Base-by-base conservation (phyloP, 805 yeast species). In the Pichia gijzeniarum region DNA sequence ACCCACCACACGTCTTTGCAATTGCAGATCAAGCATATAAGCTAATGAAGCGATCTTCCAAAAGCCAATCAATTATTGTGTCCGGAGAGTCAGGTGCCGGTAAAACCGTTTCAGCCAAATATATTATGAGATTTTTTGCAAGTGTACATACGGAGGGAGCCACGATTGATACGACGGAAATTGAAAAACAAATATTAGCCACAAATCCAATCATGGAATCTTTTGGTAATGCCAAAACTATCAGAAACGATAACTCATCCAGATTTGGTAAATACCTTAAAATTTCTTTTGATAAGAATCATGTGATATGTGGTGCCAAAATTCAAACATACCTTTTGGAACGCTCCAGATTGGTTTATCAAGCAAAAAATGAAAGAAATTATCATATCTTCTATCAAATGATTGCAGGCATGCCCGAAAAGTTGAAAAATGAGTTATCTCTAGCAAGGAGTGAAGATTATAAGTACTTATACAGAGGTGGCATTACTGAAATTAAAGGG, bases 71-170 rank as follows among this genome's bases (percentile, higher is more conserved):
- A 1, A 90, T 91, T 48, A 96, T 91, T 13, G 98, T 91, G n/a
- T 80, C 90, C 54, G 99, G 99, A 65, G 99, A 91, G 67, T 86
- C 96, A 7, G 99, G 99, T 65, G 98, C 99, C 20, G 99, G 99
- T 64, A 93, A 91, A 60, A 93, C 98, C 2, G 98, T 91, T 35
- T 82, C 93, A 51, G 99, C 99, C 27, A 91, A 91, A 64, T 91
- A 86, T 65, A 91, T 91, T 52, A 91, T 91, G 98, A 79, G 98
- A 63, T 91, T 90, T 65, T 90, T 91, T 63, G 98, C 98, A 2
- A 81, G 95, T 19, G 97, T 91, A 12, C 96, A 90, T 48, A 60
- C 66, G 8, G 70, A 70, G 48, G 59, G 61, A 6, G 82, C 89
- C 80, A 82, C 91, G 32, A 30, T 33, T 17, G 39, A 48, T 16